Evolutionary conservation across 805 yeast genomes (phyloP).

Genomic region (Starmera quercuum): DNA sequence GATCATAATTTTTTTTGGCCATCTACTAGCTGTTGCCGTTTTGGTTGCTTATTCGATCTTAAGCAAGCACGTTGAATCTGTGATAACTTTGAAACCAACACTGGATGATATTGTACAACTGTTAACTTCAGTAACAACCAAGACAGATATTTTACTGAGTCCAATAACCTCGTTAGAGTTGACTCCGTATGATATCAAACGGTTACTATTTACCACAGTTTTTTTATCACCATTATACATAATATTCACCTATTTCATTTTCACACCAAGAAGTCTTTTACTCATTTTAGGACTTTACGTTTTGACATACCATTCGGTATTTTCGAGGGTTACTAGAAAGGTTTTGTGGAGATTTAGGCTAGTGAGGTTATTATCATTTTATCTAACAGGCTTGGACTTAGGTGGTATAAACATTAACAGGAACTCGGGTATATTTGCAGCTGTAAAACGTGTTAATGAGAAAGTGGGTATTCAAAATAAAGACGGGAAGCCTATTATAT

Average conservation of each 20-base stretch:
- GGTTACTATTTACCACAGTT: slow-evolving; percentile 76
- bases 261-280: slow-evolving; percentile 64
- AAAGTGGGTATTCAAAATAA: slow-evolving; percentile 22
- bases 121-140: slow-evolving; percentile 64
- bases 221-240: slow-evolving; percentile 83
- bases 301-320: slow-evolving; percentile 80
- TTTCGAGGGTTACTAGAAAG: slow-evolving; percentile 76
- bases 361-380: slow-evolving; percentile 66
- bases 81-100: slow-evolving; percentile 64
- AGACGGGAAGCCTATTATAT: slow-evolving; percentile 53
- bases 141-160: slow-evolving; percentile 67
- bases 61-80: slow-evolving; percentile 47
- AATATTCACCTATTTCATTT: slow-evolving; percentile 53
- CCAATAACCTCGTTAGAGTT: slow-evolving; percentile 76
- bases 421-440: slow-evolving; percentile 35
- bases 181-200: slow-evolving; percentile 68
- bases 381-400: slow-evolving; percentile 82
- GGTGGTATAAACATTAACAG: slow-evolving; percentile 34
- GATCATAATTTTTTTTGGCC: slow-evolving; percentile 78
- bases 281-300: slow-evolving; percentile 50
- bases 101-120: slow-evolving; percentile 79
- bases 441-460: slow-evolving; percentile 32
- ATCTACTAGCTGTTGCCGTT: slow-evolving; percentile 56
- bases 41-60: slow-evolving; percentile 54
- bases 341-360: slow-evolving; percentile 77